phyloP scores from a whole-genome alignment of 1,284 basidiomycete genomes.

The Jaminaea rosea region DNA sequence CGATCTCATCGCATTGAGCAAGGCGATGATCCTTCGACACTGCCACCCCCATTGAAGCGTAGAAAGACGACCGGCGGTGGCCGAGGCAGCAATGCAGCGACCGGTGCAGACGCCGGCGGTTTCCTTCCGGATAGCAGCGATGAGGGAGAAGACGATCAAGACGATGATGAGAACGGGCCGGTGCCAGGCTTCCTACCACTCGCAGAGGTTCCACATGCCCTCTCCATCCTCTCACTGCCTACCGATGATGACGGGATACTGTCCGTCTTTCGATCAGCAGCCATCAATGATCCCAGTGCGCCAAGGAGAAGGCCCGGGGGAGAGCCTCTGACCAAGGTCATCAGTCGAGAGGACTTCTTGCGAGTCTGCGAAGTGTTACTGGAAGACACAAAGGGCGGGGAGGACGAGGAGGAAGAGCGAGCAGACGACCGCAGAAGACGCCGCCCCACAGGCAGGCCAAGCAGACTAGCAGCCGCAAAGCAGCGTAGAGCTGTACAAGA shows the following conservation, averaged over 20 bases:
- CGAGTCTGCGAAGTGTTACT: background rate
- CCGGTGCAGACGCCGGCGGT: background rate
- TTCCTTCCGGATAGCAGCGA: background rate
- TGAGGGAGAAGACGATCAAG: background rate
- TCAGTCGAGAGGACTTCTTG: background rate
- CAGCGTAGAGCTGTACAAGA: background rate
- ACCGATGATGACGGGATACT: background rate
- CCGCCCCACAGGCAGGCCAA: too few species aligned
- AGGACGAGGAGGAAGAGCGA: too few species aligned
- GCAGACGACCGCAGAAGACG: too few species aligned
- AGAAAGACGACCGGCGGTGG: too few species aligned
- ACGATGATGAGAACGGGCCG: background rate
- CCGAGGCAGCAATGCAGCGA: background rate
- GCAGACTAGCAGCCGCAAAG: background rate
- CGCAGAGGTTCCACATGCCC: background rate
- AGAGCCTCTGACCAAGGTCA: background rate
- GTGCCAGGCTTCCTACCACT: background rate
- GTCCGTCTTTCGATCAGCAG: background rate
- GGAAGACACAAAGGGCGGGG: background rate
- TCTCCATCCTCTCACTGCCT: background rate
- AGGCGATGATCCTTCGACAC: background rate
- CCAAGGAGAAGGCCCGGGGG: background rate
- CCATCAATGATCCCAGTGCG: background rate
- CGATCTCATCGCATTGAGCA: background rate
- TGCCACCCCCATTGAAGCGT: background rate